Base-by-base conservation (phyloP, 179 eudicot species). In the Beta lomatogona region DNA sequence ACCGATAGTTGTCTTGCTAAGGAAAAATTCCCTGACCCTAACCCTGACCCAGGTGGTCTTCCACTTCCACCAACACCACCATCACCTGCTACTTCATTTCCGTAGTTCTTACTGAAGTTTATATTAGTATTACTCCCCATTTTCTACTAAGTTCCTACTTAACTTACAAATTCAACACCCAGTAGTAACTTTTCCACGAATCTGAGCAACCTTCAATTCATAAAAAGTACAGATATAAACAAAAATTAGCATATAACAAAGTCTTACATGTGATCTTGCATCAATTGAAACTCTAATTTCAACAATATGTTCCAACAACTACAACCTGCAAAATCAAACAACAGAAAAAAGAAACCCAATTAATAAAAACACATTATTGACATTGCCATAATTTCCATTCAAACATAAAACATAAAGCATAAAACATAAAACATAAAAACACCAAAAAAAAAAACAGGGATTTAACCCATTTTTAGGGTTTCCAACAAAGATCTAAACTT, bases 121-220 rank as follows among this genome's bases (percentile, higher is more conserved):
- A 88, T 73, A 83, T 83, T 90, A 44, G 92, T 89, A 82, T 84
- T 90, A 53, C 93, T 91, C n/a, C 93, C 94, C 97, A 93, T 93
- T 16, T 11, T 57, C 63, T 41, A 36, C 41, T 36, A 36, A 36
- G 2, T 36, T 71, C 65, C 19, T 48, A 64, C 18, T 9, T 59
- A 45, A 11, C 21, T 22, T 64, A 10, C 66, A 70, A 70, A 25
- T 50, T 21, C 57, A 71, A 53, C 46, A 14, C 18, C 14, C 4
- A 14, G 7, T 45, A 48, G 9, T 41, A 44, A 25, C 14, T 54
- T 15, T 36, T 61, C 77, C 46, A 54, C 64, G 66, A 83, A 76
- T 78, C 61, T 64, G 19, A 28, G 21, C 6, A 58, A 54, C 14
- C 69, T 28, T 28, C 50, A 59, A 64, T 68, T 28, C 74, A 63